phyloP scores from a whole-genome alignment of 345 rosid species.

The Populus alba region DNA sequence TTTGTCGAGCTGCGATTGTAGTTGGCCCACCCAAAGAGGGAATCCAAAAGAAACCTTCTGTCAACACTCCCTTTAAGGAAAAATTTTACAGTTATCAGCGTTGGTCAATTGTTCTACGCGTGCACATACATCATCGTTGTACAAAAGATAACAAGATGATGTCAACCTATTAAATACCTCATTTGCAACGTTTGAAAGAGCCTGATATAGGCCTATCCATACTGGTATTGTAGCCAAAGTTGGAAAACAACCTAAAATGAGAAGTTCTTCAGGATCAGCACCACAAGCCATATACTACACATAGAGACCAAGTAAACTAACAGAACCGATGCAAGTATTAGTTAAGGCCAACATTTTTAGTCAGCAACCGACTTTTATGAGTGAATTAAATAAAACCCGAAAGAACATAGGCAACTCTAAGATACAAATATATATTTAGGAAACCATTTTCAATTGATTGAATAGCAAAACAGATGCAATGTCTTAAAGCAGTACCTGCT shows the following conservation, averaged over 20 bases:
- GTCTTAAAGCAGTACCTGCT: constrained; percentile 55
- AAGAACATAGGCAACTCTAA: too few relatives aligned
- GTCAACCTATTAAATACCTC: constrained; percentile 50
- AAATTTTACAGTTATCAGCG: constrained; percentile 16
- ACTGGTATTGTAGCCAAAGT: constrained; percentile 65
- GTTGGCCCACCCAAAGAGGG: constrained; percentile 98
- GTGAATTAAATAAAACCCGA: too few relatives aligned
- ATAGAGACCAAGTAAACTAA: neutral
- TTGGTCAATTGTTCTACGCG: neutral
- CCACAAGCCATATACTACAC: constrained; percentile 4
- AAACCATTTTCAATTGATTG: neutral
- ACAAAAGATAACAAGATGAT: constrained; percentile 4
- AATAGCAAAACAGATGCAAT: neutral
- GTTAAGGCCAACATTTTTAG: too few relatives aligned
- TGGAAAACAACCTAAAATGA: constrained; percentile 79
- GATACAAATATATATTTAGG: too few relatives aligned
- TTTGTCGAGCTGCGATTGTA: constrained; percentile 91
- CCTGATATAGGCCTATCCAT: constrained; percentile 98
- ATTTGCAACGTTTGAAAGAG: constrained; percentile 90
- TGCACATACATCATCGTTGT: neutral
- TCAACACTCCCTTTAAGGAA: constrained; percentile 63
- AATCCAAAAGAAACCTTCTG: constrained; percentile 99
- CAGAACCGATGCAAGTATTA: neutral
- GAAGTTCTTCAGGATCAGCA: constrained; percentile 18
- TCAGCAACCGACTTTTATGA: too few relatives aligned